Evolutionary conservation across 306 rosid genomes (phyloP), one percentile per base, ranked within the genome.

Genomic region (Macrotyloma uniflorum): DNA sequence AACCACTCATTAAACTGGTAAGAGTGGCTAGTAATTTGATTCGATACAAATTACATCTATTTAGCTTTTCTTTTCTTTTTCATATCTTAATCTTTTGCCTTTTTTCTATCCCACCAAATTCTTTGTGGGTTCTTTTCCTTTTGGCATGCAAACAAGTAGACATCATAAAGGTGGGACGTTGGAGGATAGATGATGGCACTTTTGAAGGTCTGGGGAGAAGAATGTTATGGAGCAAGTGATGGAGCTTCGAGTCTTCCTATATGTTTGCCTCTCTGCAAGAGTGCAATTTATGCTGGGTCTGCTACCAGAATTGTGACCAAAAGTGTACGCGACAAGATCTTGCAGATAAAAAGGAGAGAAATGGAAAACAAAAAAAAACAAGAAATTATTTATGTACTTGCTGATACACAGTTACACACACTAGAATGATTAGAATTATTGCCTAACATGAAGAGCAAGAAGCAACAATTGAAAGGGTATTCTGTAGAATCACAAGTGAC

Each of bases 221-320:
- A 89, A 91, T 83, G 92, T 89, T 71, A 88, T 88, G 96, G 97
- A 84, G 89, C 82, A 82, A 83, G 94, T 83, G 73, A 90, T 88
- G 96, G 96, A 85, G 89, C 79, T 75, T 84, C 80, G 89, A 85
- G 88, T 55, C 74, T 85, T 82, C 89, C 82, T 59, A 82, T 84
- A 83, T 33, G 57, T 76, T 76, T 87, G 88, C 38, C 73, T 45
- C 84, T 68, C 91, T 87, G 90, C 71, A 77, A 69, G 58, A 74
- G 85, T 85, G 89, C 95, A 87, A 55, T 53, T 81, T 76, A 76
- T 89, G 88, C 83, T 55, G 55, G 76, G 85, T 47, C 51, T 90
- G 93, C 86, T 82, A 82, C 89, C 90, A 82, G 78, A 75, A 80
- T 74, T 84, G 87, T 64, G 83, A 84, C 91, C 85, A 87, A 86